Base-by-base conservation (phyloP, 768 basidiomycete species). In the Pleurotus eryngii region DNA sequence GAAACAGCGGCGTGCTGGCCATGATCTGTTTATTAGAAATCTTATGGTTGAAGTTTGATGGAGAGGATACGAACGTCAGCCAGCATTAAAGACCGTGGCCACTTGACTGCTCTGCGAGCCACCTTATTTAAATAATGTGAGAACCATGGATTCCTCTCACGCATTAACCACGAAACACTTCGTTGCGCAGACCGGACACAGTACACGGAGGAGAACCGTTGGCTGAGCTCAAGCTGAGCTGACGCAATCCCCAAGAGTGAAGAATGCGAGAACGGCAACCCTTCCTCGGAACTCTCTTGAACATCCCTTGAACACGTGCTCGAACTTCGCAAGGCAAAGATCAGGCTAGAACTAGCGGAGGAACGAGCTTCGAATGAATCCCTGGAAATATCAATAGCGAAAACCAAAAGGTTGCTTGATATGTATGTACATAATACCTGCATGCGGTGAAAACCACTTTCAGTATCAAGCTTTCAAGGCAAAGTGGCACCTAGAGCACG, bases 261-360 rank as follows among this genome's bases (percentile, higher is more conserved):
- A 11, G 30, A 35, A 9, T 35, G 24, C 24, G 11, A 35, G 7
- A 3, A 30, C 4, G 22, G 12, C 49, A 22, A 17, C 49, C 49
- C 22, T 22, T 51, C 27, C 30, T 26, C 18, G 18, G 46, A 48
- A 20, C 24, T 20, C 24, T 15, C 24, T 20, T 24, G 24, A 26
- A 15, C 46, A 5, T 17, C 18, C 5, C 12, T 26, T 20, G 15
- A 30, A 35, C 30, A 9, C 30, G 30, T 35, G 30, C 9, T 8
- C 30, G 38, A 54, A 4, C 38, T 42, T 54, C 39, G 37, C 9
- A 18, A 42, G 51, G 51, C 35, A 22, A 42, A 42, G 38, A 54
- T 54, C 51, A 38, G 20, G 39, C 51, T 54, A 54, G 51, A 54
- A 54, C 38, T 39, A 42, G 51, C 51, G 51, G 51, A 42, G 39